Evolutionary conservation across 768 basidiomycete species (phyloP), one percentile per base, ranked within the genome.

Genomic region (Xerocomus potaroensis): DNA sequence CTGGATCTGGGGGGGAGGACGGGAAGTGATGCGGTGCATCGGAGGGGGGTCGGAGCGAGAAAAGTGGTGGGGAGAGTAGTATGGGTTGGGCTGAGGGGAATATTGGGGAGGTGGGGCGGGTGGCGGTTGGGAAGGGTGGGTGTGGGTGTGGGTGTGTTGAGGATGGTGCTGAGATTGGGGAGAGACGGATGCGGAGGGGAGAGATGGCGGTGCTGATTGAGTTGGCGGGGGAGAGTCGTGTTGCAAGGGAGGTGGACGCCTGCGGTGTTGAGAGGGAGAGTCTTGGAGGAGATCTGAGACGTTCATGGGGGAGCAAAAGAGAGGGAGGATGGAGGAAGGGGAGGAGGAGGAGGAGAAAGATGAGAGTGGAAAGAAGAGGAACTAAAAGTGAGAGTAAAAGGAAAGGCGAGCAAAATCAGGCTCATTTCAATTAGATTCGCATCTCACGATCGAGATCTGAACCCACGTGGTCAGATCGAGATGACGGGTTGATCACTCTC

Each of bases 221-320:
- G 68, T 50, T 24, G 58, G 62, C 11, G 61, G 55, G 1, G 59
- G 40, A 0, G 60, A 47, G 5, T 59, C 54, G 39, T 58, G 61
- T 41, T 62, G 64, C 11, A 56, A 46, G 16, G 50, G 53, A 52
- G 60, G 55, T 10, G 68, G 51, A 3, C 57, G 57, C 58, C 69
- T 57, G 18, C 69, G 54, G 57, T 77, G 77, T 55, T 82, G 81
- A 0, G 82, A 83, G 40, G 84, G 84, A 0, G 83, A 79, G 64
- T 83, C 81, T 54, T 84, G 82, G 21, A 87, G 69, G 47, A 87
- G 75, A 60, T 72, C 78, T 19, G 79, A 78, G 55, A 87, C 81
- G 66, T 86, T 83, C 84, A 86, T 86, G n/a, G n/a, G n/a, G n/a
- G n/a, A n/a, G n/a, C n/a, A n/a, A n/a, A n/a, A 19, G 33, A 16